Base-by-base conservation (phyloP, 805 yeast species). In the Saccharomycopsis amapae region DNA sequence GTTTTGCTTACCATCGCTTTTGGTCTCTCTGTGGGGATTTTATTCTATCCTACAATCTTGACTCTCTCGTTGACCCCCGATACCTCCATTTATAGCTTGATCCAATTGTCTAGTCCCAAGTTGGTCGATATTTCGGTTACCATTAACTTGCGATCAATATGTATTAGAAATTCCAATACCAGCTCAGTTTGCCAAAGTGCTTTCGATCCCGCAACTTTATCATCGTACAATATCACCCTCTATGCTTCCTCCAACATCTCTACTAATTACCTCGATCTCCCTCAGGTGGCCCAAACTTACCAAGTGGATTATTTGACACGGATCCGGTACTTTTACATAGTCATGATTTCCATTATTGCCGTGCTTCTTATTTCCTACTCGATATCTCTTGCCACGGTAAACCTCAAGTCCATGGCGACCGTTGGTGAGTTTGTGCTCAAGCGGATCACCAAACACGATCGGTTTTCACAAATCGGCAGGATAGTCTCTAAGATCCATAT, bases 61-160 rank as follows among this genome's bases (percentile, higher is more conserved):
- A 23, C 38, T 18, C 17, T 48, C 10, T 18, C 20, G 10, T 44
- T 48, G 26, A 40, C 38, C 35, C 25, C 23, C 18, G 20, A 34
- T 33, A 43, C 46, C 13, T 25, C 45, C 3, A 48, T 48, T 13
- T 48, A 44, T 37, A 25, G 19, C 1, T 24, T 48, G 39, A 48
- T 48, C 19, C 23, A 28, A 19, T 65, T 62, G 42, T 77, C 64
- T 53, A 69, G 80, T n/a, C 71, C 68, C 19, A 57, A 58, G 36
- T 81, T 58, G 9, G 84, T 77, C 20, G 63, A 59, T 44, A 2
- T 38, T 12, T 17, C 34, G 2, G 43, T 48, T 20, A 41, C 35
- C 17, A 17, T 48, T 28, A 41, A 31, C 24, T 45, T 44, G 12
- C 23, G 15, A n/a, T 30, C 36, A 9, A 17, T 39, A n/a, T 48